phyloP scores from a whole-genome alignment of 495 filamentous ascomycete species.

The Penicillium taxi region DNA sequence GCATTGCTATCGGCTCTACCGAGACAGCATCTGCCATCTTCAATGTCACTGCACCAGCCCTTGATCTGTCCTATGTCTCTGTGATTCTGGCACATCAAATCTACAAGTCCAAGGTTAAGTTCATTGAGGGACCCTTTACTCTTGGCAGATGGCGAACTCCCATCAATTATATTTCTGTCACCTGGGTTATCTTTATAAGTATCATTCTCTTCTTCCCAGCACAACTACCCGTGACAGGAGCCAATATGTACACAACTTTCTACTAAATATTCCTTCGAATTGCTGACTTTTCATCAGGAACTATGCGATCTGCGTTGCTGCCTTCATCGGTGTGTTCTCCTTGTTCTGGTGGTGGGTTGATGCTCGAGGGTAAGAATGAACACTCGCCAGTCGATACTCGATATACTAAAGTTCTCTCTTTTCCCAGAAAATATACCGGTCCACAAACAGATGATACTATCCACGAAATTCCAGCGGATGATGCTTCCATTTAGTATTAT shows the following conservation, averaged over 20 bases:
- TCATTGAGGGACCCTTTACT: constrained; percentile 57
- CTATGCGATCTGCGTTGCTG: constrained; percentile 60
- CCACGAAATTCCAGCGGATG: constrained; percentile 29
- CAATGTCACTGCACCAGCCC: constrained; percentile 60
- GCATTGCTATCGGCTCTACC: constrained; percentile 62
- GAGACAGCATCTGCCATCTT: constrained; percentile 63
- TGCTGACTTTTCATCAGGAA: constrained; percentile 39
- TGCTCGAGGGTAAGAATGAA: constrained; percentile 44
- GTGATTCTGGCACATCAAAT: constrained; percentile 58
- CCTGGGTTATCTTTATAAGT: constrained; percentile 62
- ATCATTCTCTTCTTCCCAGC: constrained; percentile 61
- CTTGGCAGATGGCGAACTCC: constrained; percentile 52
- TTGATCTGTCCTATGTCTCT: constrained; percentile 61
- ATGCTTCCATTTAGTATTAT: too few species aligned
- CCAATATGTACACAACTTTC: constrained; percentile 49
- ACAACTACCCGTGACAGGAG: constrained; percentile 48
- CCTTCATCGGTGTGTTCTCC: constrained; percentile 52
- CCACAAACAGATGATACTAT: constrained; percentile 47
- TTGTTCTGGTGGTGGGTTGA: constrained; percentile 59
- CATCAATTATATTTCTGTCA: constrained; percentile 53
- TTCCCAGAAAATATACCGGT: constrained; percentile 46
- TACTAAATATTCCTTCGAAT: neutral
- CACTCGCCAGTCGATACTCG: neutral
- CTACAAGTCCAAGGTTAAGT: constrained; percentile 50
- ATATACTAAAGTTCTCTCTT: neutral